These are phyloP conservation scores for Hygrocybe punicea DNA, from an alignment of 768 basidiomycete genomes.

Conservation along the genomic window DNA sequence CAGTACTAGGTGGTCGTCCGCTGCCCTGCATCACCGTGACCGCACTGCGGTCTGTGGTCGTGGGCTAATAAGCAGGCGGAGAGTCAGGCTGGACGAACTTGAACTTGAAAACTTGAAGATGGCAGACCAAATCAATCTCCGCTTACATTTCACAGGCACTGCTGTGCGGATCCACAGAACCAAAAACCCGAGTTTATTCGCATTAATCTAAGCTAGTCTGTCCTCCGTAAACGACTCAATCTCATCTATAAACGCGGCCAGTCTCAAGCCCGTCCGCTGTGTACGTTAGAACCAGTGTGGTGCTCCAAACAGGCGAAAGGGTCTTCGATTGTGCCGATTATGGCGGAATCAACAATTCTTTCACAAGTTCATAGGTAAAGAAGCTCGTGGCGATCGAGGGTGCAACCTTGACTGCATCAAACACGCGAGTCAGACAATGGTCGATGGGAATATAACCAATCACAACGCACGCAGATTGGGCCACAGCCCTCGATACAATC, in stretches of 20 bases:
- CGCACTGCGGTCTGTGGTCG: constrained; percentile 3
- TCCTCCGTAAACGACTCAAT: too few relatives aligned
- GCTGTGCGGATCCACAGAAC: too few relatives aligned
- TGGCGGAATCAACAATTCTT: constrained; percentile 41
- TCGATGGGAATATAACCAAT: constrained; percentile 6
- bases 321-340: constrained; percentile 11
- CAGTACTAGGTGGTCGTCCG: not conserved
- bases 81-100: too few relatives aligned
- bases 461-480: constrained; percentile 73
- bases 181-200: too few relatives aligned
- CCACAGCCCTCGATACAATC: constrained; percentile 85
- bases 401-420: constrained; percentile 73
- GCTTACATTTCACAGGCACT: too few relatives aligned
- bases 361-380: constrained; percentile 70
- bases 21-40: not conserved
- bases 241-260: too few relatives aligned
- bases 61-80: not conserved
- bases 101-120: too few relatives aligned
- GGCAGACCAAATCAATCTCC: too few relatives aligned
- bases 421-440: constrained; percentile 2
- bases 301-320: not conserved
- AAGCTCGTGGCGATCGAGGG: constrained; percentile 86
- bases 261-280: too few relatives aligned
- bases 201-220: too few relatives aligned
- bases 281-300: too few relatives aligned